Evolutionary conservation across 192 early-diverging fungal genomes (phyloP).

Genomic region (Umbelopsis sp.): DNA sequence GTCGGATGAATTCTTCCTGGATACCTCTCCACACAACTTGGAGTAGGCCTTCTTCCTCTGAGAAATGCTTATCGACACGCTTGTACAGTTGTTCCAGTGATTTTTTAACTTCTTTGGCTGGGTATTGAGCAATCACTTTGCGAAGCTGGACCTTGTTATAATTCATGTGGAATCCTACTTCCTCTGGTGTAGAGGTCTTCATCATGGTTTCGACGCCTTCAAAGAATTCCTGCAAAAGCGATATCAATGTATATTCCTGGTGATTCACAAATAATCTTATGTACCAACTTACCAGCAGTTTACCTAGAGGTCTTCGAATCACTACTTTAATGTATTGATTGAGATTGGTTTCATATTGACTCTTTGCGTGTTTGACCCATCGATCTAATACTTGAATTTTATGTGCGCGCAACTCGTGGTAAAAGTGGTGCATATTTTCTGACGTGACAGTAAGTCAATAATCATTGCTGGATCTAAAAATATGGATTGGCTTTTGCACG

Average conservation of each 20-base stretch:
- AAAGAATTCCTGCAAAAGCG: constrained; percentile 81
- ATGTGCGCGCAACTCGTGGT: constrained; percentile 73
- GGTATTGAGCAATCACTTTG: constrained; percentile 84
- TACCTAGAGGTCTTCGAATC: constrained; percentile 84
- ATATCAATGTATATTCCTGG: neutral
- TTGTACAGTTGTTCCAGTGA: constrained; percentile 82
- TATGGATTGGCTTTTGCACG: no score
- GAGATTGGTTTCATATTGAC: constrained; percentile 77
- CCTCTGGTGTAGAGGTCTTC: constrained; percentile 74
- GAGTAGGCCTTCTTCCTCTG: constrained; percentile 77
- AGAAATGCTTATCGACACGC: constrained; percentile 93
- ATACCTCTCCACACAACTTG: constrained; percentile 92
- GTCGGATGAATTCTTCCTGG: constrained; percentile 81
- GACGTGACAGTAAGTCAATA: neutral
- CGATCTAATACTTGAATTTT: constrained; percentile 73
- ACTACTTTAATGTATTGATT: constrained; percentile 88
- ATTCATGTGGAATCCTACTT: constrained; percentile 79
- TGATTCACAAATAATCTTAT: neutral
- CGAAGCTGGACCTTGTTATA: constrained; percentile 84
- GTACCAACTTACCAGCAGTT: constrained; percentile 61
- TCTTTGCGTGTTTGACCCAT: constrained; percentile 84
- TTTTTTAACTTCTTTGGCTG: constrained; percentile 80
- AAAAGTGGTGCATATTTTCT: constrained; percentile 97
- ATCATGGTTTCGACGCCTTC: constrained; percentile 90
- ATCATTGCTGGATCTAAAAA: no score